A percentile compares a stretch with the other conserved stretches of the same genome.
phyloP scores from a whole-genome alignment of 306 rosid species.

The Pterocarpus macrocarpus region DNA sequence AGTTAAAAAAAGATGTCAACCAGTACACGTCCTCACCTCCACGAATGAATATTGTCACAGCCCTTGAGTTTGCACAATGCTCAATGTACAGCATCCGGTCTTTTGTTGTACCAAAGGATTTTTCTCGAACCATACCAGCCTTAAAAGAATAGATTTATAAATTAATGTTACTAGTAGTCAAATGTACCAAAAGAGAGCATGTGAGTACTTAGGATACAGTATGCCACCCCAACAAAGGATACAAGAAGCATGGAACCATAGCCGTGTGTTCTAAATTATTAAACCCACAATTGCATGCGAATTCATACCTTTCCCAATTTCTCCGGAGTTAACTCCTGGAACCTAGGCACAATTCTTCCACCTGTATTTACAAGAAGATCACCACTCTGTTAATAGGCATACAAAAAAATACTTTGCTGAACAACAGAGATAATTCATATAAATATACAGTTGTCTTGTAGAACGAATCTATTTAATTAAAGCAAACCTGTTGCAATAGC shows the following conservation, averaged over 20 bases:
- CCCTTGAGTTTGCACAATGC: conserved; percentile 97
- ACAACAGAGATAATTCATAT: not conserved
- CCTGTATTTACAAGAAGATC: conserved; percentile 62
- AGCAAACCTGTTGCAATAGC: conserved; percentile 94
- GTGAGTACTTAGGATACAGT: not conserved
- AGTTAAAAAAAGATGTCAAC: not conserved
- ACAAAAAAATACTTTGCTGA: conserved; percentile 5
- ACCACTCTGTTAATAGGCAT: conserved; percentile 4
- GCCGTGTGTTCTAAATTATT: not conserved
- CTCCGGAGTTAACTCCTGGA: conserved; percentile 92
- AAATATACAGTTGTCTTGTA: not conserved
- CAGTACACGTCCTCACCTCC: conserved; percentile 70
- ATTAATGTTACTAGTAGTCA: conserved; percentile 15
- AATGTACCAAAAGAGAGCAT: conserved; percentile 1
- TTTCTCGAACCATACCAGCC: conserved; percentile 98
- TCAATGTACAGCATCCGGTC: conserved; percentile 97
- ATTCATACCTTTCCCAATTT: conserved; percentile 86
- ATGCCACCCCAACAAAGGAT: conserved; percentile 32
- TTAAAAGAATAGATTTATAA: conserved; percentile 34
- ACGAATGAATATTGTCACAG: conserved; percentile 89
- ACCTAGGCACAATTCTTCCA: conserved; percentile 98
- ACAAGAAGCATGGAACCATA: conserved; percentile 19
- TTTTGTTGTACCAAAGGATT: conserved; percentile 94
- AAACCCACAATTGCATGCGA: conserved; percentile 1
- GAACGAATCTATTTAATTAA: conserved; percentile 36